Base-by-base conservation (phyloP, 2,329 filamentous ascomycete genomes). In the Huntiella omanensis region DNA sequence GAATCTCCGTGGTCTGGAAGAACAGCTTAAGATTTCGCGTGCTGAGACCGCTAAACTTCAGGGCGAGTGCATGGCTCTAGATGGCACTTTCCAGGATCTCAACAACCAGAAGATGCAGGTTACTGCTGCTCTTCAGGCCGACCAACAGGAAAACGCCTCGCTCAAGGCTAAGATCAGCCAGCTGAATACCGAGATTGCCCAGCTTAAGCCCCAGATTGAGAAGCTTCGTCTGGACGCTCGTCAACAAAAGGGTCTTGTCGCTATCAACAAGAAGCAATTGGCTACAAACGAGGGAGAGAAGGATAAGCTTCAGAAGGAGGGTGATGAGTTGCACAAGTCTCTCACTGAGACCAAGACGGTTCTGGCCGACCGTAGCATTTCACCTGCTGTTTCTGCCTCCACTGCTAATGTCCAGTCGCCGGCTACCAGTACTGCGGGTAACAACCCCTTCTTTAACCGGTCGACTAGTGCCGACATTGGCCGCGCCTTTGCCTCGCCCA, bases 241-340 rank as follows among this genome's bases (percentile, higher is more conserved):
- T 37, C 91, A 96, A 60, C 87, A 96, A 58, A 96, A 93, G 65
- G 91, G 91, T 13, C 70, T 96, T 53, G 88, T 93, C 28, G 87
- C 91, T 38, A 98, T 98, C 64, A 95, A 95, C 65, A 96, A 92
- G 70, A 98, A 98, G 66, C 91, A 98, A 63, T 68, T 96, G 50
- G 75, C 80, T 33, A 95, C 87, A 1, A 84, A 81, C 48, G 91
- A 98, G 61, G 75, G 74, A 41, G 88, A 96, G 60, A 75, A 83
- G 32, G 88, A 96, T 50, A 88, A 84, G 66, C 67, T 94, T 35
- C 87, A 86, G 64, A 66, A 68, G 1, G 88, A 96, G 60, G 79
- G 80, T 39, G 78, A 78, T 49, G 77, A 75, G 44, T 70, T 80
- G 52, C 71, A 64, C 59, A 80, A 70, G 67, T 45, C 32, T 19